phyloP scores from a whole-genome alignment of 768 basidiomycete species.

The Hortiboletus flavorubellus region DNA sequence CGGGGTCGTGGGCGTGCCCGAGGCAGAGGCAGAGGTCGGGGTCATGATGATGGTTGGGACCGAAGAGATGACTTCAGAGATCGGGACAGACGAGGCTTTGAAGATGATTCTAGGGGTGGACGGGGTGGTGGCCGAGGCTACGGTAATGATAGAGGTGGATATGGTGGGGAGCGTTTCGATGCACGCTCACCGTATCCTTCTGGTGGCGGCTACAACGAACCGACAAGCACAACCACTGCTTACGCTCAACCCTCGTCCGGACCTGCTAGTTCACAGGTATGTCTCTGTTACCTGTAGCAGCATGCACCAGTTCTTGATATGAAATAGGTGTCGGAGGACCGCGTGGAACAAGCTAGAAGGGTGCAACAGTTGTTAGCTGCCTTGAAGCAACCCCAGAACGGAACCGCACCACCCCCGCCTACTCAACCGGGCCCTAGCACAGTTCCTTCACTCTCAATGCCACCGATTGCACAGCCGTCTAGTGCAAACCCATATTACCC shows the following conservation, averaged over 20 bases:
- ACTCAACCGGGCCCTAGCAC: conserved; percentile 33
- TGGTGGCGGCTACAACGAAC: conserved; percentile 23
- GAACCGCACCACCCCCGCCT: conserved; percentile 16
- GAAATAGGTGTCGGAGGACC: conserved; percentile 51
- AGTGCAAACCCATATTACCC: conserved; percentile 43
- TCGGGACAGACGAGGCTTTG: conserved; percentile 32
- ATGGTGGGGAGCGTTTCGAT: conserved; percentile 44
- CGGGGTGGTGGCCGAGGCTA: conserved; percentile 38
- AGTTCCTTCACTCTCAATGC: conserved; percentile 37
- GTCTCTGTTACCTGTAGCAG: conserved; percentile 8
- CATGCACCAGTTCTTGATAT: background rate
- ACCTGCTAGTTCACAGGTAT: conserved; percentile 28
- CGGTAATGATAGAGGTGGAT: conserved; percentile 40
- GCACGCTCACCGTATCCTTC: conserved; percentile 36
- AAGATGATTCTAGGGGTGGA: conserved; percentile 36
- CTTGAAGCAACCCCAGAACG: conserved; percentile 63
- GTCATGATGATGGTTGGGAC: conserved; percentile 43
- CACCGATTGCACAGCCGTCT: conserved; percentile 29
- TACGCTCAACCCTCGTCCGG: conserved; percentile 27
- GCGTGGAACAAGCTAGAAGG: conserved; percentile 82
- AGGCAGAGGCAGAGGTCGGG: conserved; percentile 34
- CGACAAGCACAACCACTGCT: conserved; percentile 19
- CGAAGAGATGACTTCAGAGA: conserved; percentile 42
- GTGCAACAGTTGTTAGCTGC: conserved; percentile 85
- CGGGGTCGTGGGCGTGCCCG: conserved; percentile 39